A percentile compares a stretch with the other conserved stretches of the same genome.
Evolutionary conservation across 2,329 filamentous ascomycete species (phyloP).

Genomic region (Pseudocercospora fijiensis): DNA sequence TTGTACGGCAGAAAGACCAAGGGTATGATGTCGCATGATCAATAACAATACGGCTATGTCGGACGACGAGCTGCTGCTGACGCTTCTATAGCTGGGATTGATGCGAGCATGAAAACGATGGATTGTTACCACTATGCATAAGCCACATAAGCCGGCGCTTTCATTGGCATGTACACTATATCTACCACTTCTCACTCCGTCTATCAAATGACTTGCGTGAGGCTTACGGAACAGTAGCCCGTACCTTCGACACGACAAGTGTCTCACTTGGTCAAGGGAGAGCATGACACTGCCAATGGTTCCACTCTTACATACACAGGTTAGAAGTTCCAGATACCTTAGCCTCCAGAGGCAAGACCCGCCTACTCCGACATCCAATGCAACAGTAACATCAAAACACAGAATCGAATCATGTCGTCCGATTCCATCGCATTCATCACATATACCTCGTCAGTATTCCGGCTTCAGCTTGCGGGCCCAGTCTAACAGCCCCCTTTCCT

Average conservation of each 20-base stretch:
- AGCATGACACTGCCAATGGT: background rate
- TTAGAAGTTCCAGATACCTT: background rate
- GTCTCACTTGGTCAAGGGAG: background rate
- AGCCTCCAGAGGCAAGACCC: background rate
- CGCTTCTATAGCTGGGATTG: slow-evolving; percentile 16
- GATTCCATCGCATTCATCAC: background rate
- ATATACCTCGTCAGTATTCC: background rate
- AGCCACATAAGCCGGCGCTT: background rate
- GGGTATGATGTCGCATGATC: slow-evolving; percentile 56
- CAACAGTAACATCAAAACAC: background rate
- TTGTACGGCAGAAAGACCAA: slow-evolving; percentile 74
- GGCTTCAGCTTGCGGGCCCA: background rate
- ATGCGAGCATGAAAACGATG: slow-evolving; percentile 1
- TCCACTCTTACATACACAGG: background rate
- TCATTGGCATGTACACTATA: background rate
- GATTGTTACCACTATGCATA: background rate
- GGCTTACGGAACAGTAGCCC: background rate
- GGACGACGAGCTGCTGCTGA: background rate
- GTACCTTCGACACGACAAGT: background rate
- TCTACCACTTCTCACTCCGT: background rate
- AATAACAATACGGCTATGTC: background rate
- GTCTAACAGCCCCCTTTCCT: background rate
- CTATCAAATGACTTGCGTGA: background rate
- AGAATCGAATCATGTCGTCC: background rate
- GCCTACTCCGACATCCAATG: background rate